Evolutionary conservation across 768 basidiomycete species (phyloP), one percentile per base, ranked within the genome.

Genomic region (Rhizopogon roseolus): DNA sequence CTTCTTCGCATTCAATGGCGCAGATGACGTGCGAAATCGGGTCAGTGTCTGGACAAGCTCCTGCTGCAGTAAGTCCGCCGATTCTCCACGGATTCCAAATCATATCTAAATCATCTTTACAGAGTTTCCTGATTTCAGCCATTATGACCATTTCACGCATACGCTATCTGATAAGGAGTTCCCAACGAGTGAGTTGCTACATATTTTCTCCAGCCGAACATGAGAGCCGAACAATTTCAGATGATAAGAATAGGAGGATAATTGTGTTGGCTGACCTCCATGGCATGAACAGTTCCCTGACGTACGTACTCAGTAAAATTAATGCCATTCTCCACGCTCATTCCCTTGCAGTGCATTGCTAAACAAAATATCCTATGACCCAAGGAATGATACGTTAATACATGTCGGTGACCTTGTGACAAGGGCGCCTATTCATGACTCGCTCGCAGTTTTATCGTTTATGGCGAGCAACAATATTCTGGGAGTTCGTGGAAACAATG

Each of bases 401-500:
- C 89, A 93, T 62, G 77, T 86, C 34, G 96, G 96, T 13, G 96
- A 98, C 66, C 74, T 95, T 14, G 62, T 90, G 16, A 74, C 88
- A 19, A 95, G 89, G 67, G 88, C 85, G 5, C 66, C 77, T 0
- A 76, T 79, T 50, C 57, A 77, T 36, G 77, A 79, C n/a, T 87
- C 89, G 0, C 67, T 86, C 54, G 73, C 79, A 6, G 76, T 88
- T 17, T 70, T 96, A 8, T 68, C 74, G 6, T 90, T 80, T 67
- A 77, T 97, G 77, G 70, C 83, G 2, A 62, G 71, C 8, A 66
- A 86, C 61, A 80, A 82, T 49, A 74, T 92, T 41, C 78, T 78
- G 22, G 93, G 93, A 14, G 92, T 97, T 3, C 82, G 95, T 29
- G 95, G 96, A 0, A 98, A 98, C 66, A 92, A 98, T 64, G 95